Percentiles rank a stretch among this genome's conserved stretches.
These are phyloP conservation scores for Amanita brunnescens DNA, from an alignment of 768 basidiomycete species.

Conservation along the genomic window DNA sequence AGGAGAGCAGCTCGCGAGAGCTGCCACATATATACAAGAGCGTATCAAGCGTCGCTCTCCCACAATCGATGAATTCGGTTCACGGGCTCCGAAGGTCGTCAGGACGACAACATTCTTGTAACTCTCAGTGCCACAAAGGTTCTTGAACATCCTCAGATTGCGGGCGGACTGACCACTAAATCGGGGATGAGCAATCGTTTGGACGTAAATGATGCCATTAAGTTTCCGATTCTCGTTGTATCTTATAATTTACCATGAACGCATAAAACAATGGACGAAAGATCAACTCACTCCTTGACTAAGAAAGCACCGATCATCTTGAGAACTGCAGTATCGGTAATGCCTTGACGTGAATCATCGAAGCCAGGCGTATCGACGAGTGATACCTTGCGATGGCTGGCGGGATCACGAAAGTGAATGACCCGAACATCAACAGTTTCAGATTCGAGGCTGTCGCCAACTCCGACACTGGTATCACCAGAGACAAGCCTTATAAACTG, in stretches of 20 bases:
- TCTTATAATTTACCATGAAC: background rate
- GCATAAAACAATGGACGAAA: background rate
- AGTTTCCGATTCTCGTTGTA: conserved; percentile 18
- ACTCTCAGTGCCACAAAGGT: conserved; percentile 31
- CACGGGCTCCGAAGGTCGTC: conserved; percentile 37
- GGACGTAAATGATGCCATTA: conserved; percentile 33
- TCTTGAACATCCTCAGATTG: conserved; percentile 36
- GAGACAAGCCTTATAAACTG: background rate
- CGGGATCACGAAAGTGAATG: background rate
- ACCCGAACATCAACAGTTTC: background rate
- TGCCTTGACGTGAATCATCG: background rate
- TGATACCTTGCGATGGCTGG: background rate
- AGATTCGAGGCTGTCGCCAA: background rate
- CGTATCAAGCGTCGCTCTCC: too few species aligned
- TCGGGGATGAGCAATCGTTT: conserved; percentile 30
- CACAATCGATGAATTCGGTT: too few species aligned
- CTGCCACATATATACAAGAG: too few species aligned
- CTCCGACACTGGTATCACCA: too few species aligned
- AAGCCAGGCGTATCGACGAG: too few species aligned
- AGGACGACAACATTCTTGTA: conserved; percentile 16
- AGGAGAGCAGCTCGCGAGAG: too few species aligned
- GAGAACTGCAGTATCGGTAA: background rate
- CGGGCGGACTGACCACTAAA: conserved; percentile 37
- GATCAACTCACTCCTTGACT: background rate
- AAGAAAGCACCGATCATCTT: background rate